phyloP scores from a whole-genome alignment of 2,329 filamentous ascomycete species.

The Alternaria sp. region DNA sequence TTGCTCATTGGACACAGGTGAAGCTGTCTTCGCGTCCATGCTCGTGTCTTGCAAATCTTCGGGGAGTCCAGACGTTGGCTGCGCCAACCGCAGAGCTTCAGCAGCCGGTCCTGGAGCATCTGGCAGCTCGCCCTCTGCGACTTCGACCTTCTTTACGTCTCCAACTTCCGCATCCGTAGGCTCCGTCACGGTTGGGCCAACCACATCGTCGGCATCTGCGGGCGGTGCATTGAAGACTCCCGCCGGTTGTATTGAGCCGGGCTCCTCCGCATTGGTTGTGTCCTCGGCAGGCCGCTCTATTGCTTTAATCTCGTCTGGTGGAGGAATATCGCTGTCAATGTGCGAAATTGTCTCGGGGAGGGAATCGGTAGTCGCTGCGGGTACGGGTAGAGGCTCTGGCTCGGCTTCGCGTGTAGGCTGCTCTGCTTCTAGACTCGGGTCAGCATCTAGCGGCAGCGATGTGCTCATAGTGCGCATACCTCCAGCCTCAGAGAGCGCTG shows the following conservation, averaged over 20 bases:
- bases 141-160: conserved; percentile 4
- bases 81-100: conserved; percentile 24
- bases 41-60: conserved; percentile 4
- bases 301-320: conserved; percentile 18
- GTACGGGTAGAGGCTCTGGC: conserved; percentile 10
- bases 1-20: conserved; percentile 33
- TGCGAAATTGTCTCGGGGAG: conserved; percentile 29
- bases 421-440: conserved; percentile 17
- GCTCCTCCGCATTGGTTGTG: conserved; percentile 22
- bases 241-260: conserved; percentile 22
- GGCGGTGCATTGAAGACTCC: conserved; percentile 22
- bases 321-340: conserved; percentile 26
- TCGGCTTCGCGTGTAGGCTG: conserved; percentile 7
- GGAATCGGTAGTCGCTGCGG: conserved; percentile 23
- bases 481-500: conserved; percentile 30
- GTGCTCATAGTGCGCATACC: conserved; percentile 16
- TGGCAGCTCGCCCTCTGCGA: conserved; percentile 18
- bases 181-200: conserved; percentile 27
- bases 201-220: conserved; percentile 22
- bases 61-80: conserved; percentile 6
- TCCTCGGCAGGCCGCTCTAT: conserved; percentile 23
- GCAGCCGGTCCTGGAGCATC: conserved; percentile 32
- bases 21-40: conserved; percentile 22
- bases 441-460: background rate
- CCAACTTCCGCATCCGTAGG: conserved; percentile 20